Conservation (phyloP, 805 yeast species). For the Pichia eremophila region DNA sequence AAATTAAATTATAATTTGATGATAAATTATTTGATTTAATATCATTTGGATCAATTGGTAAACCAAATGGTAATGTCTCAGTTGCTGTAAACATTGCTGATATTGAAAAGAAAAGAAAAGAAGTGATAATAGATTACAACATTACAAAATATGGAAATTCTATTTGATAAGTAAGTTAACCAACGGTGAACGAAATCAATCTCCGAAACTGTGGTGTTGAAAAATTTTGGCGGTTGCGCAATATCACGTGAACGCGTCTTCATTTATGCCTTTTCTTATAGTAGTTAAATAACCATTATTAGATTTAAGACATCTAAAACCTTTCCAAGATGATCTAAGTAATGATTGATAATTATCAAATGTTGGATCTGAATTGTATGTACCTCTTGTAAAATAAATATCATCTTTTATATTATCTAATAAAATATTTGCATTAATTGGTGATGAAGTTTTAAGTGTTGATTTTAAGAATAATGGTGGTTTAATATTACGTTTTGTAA, state of each 20-base stretch:
- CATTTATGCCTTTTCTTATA: not conserved
- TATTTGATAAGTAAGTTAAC: not conserved
- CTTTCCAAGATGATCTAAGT: not conserved
- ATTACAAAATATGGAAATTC: not conserved
- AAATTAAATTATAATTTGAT: constrained; percentile 44
- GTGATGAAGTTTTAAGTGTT: not conserved
- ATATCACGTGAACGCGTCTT: not conserved
- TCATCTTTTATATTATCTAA: constrained; percentile 23
- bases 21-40: constrained; percentile 41
- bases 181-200: not conserved
- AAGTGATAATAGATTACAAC: too few species aligned
- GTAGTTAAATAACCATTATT: not conserved
- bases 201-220: too few species aligned
- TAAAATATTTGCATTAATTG: constrained; percentile 5
- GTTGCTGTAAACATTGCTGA: constrained; percentile 25
- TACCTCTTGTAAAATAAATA: constrained; percentile 20
- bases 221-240: too few species aligned
- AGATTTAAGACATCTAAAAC: not conserved
- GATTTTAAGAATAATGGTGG: not conserved
- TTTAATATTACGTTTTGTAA: not conserved
- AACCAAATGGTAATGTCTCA: constrained; percentile 47
- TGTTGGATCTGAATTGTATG: not conserved
- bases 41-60: constrained; percentile 46
- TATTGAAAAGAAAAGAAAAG: constrained; percentile 8
- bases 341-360: not conserved